These are phyloP conservation scores for Entoloma clypeatum DNA, from an alignment of 1,284 basidiomycete species.

Conservation along the genomic window DNA sequence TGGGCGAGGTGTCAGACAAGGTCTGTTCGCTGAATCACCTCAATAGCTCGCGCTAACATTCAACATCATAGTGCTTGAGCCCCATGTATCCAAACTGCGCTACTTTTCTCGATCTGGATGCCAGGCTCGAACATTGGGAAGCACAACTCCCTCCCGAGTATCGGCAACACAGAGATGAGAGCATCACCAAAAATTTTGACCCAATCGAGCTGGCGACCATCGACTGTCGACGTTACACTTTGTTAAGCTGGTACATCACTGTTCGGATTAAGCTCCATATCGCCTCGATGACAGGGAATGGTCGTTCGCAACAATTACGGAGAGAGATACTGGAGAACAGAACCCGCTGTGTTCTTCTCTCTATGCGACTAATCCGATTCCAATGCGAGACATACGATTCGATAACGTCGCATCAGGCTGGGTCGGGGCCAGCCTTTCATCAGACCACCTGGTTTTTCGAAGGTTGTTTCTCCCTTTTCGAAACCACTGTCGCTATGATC, in stretches of 20 bases:
- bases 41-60: conserved; percentile 3
- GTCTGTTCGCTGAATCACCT: conserved; percentile 22
- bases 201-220: conserved; percentile 26
- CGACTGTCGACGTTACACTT: conserved; percentile 33
- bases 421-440: conserved; percentile 18
- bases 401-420: conserved; percentile 10
- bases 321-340: conserved; percentile 23
- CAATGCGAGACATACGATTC: conserved; percentile 30
- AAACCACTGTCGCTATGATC: conserved; percentile 37
- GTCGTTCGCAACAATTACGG: conserved; percentile 19
- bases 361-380: conserved; percentile 34
- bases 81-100: conserved; percentile 32
- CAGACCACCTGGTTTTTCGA: conserved; percentile 37
- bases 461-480: conserved; percentile 38
- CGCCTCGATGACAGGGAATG: conserved; percentile 31
- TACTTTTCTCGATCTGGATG: conserved; percentile 39
- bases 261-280: conserved; percentile 36
- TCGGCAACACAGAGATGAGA: conserved; percentile 23
- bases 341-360: conserved; percentile 26
- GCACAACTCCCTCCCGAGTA: conserved; percentile 35
- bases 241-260: conserved; percentile 39
- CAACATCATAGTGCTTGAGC: conserved; percentile 36
- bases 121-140: conserved; percentile 42
- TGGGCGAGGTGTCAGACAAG: conserved; percentile 40
- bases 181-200: conserved; percentile 22